phyloP scores from a whole-genome alignment of 495 filamentous ascomycete species.

The Trichoderma orchidacearum region DNA sequence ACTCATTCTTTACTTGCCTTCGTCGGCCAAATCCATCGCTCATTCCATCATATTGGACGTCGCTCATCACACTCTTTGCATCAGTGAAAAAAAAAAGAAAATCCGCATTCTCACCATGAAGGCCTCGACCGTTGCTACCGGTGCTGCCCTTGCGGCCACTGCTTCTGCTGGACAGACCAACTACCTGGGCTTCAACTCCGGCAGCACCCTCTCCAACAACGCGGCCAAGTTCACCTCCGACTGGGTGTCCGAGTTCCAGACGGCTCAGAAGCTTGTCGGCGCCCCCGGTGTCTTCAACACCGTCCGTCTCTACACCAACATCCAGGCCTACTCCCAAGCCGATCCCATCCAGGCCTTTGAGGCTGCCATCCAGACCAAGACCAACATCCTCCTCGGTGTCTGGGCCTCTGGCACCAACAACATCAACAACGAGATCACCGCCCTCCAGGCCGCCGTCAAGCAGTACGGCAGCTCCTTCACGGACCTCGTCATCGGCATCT shows the following conservation, averaged over 20 bases:
- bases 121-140: not conserved
- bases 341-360: conserved; percentile 37
- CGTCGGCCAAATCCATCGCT: not conserved
- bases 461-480: conserved; percentile 25
- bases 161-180: conserved; percentile 8
- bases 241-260: conserved; percentile 21
- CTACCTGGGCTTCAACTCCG: conserved; percentile 24
- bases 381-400: conserved; percentile 35
- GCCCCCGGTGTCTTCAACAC: conserved; percentile 22
- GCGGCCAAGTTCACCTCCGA: conserved; percentile 12
- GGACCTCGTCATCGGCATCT: conserved; percentile 36
- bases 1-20: not conserved
- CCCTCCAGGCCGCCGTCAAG: conserved; percentile 27
- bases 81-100: too few species aligned
- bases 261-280: conserved; percentile 13
- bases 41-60: not conserved
- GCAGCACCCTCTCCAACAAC: conserved; percentile 19
- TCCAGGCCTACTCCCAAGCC: conserved; percentile 35
- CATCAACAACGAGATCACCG: conserved; percentile 34
- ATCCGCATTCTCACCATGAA: conserved; percentile 1
- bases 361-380: conserved; percentile 36
- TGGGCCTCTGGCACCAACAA: conserved; percentile 35
- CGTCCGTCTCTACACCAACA: conserved; percentile 34
- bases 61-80: not conserved
- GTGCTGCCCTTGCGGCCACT: conserved; percentile 6